A percentile compares a stretch with the other conserved stretches of the same genome.
Evolutionary conservation across 1,284 basidiomycete genomes (phyloP).

Genomic region (Irpex lacteus): DNA sequence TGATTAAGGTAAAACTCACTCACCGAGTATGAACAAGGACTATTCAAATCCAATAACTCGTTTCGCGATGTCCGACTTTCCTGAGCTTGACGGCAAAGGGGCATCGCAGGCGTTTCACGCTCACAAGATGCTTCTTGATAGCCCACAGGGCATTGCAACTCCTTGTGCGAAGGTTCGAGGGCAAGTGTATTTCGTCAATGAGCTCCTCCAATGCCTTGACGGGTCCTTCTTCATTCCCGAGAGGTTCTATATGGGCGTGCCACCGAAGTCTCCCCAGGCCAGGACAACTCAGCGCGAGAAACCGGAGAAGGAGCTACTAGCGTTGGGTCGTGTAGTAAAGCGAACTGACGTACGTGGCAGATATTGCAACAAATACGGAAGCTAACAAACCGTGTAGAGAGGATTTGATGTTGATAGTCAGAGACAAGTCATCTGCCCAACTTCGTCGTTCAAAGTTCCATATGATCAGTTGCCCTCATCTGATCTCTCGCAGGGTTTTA

Average conservation of each 20-base stretch:
- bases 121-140: slow-evolving; percentile 24
- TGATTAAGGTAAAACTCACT: not conserved
- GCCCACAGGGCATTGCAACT: slow-evolving; percentile 14
- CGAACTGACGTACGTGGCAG: not conserved
- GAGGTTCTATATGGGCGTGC: slow-evolving; percentile 15
- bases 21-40: slow-evolving; percentile 22
- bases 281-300: not conserved
- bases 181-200: slow-evolving; percentile 23
- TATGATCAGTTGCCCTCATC: not conserved
- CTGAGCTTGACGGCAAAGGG: slow-evolving; percentile 18
- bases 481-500: not conserved
- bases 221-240: slow-evolving; percentile 24
- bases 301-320: not conserved
- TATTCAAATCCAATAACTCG: slow-evolving; percentile 26
- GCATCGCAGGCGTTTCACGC: slow-evolving; percentile 26
- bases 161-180: slow-evolving; percentile 17
- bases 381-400: not conserved
- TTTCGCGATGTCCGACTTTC: slow-evolving; percentile 26
- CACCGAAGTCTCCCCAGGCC: not conserved
- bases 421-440: not conserved
- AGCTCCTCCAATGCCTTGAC: slow-evolving; percentile 17
- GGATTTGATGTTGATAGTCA: not conserved
- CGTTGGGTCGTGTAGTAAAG: not conserved
- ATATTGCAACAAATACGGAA: not conserved
- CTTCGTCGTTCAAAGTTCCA: not conserved